phyloP scores from a whole-genome alignment of 2,329 filamentous ascomycete genomes.

The Pseudogymnoascus sp. region DNA sequence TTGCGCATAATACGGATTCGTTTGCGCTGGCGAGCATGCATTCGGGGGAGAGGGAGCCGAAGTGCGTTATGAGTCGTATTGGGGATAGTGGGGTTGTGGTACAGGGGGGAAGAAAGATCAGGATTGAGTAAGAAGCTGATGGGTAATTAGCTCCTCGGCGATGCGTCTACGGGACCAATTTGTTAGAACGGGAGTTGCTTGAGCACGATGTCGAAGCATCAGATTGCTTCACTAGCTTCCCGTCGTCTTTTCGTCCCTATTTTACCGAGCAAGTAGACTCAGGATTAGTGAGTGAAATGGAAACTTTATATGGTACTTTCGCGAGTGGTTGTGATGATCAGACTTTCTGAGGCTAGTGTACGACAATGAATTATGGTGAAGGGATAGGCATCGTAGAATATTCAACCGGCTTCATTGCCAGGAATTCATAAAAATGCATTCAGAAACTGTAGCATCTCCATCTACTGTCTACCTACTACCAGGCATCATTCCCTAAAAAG shows the following conservation, averaged over 20 bases:
- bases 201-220: neutral
- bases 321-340: neutral
- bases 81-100: slow-evolving; percentile 23
- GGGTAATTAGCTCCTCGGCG: neutral
- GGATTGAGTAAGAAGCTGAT: slow-evolving; percentile 14
- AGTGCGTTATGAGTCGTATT: slow-evolving; percentile 77
- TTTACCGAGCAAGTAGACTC: neutral
- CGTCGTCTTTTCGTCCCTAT: neutral
- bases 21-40: slow-evolving; percentile 85
- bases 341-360: neutral
- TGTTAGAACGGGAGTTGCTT: neutral
- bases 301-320: neutral
- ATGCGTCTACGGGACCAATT: too few species aligned
- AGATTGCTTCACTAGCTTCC: neutral
- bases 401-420: neutral
- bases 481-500: neutral
- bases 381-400: neutral
- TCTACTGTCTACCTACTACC: neutral
- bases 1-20: slow-evolving; percentile 90
- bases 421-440: neutral
- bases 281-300: neutral
- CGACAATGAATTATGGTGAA: neutral
- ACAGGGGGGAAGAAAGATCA: slow-evolving; percentile 25
- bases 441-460: neutral
- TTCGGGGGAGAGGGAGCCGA: slow-evolving; percentile 62